Evolutionary conservation across 495 filamentous ascomycete genomes (phyloP).

Genomic region (Daldinia childiae): DNA sequence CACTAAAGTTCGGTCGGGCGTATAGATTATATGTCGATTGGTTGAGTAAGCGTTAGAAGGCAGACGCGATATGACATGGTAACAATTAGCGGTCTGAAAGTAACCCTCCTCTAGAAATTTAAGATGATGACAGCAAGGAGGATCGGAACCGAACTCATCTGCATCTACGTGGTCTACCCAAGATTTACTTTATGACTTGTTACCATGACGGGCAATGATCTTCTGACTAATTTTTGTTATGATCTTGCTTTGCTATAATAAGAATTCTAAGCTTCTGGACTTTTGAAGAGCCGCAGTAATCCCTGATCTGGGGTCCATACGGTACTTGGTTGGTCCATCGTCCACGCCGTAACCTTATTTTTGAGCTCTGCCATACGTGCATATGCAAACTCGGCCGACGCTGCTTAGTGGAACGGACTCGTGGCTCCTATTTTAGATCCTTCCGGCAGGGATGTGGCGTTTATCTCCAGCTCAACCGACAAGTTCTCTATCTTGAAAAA

Average conservation of each 20-base stretch:
- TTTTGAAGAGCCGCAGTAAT: background rate
- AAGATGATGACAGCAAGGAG: background rate
- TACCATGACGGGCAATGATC: background rate
- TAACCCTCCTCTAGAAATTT: constrained; percentile 2
- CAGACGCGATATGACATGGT: background rate
- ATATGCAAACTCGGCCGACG: constrained; percentile 8
- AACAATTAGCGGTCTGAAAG: background rate
- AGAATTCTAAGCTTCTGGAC: background rate
- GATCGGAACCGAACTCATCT: background rate
- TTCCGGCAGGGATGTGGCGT: background rate
- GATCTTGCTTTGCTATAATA: background rate
- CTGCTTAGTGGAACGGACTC: background rate
- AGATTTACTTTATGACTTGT: background rate
- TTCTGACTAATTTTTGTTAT: background rate
- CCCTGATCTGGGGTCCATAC: background rate
- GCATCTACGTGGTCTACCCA: background rate
- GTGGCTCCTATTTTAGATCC: constrained; percentile 1
- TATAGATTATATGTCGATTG: background rate
- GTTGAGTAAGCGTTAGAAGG: background rate
- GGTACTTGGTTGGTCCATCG: background rate
- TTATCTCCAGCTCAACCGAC: background rate
- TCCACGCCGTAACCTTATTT: constrained; percentile 3
- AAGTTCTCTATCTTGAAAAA: background rate
- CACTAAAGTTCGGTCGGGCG: constrained; percentile 1
- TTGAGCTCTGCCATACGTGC: constrained; percentile 1